A percentile compares a stretch with the other conserved stretches of the same genome.
phyloP scores from a whole-genome alignment of 495 filamentous ascomycete genomes.

The Cenococcum geophilum region DNA sequence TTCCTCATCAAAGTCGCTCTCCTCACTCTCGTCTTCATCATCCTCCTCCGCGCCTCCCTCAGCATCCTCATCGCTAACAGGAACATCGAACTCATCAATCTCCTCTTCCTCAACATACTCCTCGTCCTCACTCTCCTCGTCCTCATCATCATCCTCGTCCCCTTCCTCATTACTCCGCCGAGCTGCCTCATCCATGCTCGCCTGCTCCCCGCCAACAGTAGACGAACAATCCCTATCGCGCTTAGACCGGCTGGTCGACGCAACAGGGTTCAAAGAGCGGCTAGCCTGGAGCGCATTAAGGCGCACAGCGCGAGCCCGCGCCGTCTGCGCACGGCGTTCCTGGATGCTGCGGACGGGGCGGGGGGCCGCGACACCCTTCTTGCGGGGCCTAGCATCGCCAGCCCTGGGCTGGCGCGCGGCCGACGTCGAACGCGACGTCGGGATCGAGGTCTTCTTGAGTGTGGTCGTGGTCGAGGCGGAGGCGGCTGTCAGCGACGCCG shows the following conservation, averaged over 20 bases:
- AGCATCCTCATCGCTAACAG: not conserved
- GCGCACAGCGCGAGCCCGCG: not conserved
- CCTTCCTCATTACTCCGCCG: not conserved
- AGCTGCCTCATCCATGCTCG: not conserved
- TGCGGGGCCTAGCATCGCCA: not conserved
- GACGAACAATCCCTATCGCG: too few species aligned
- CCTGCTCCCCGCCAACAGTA: too few species aligned
- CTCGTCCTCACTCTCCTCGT: not conserved
- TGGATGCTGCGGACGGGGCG: not conserved
- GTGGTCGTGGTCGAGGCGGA: not conserved
- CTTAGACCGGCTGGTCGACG: too few species aligned
- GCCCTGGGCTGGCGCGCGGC: not conserved
- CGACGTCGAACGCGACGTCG: not conserved
- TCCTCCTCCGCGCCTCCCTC: not conserved
- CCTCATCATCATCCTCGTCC: not conserved
- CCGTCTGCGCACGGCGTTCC: not conserved
- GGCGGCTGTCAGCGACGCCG: not conserved
- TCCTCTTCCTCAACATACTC: too few species aligned
- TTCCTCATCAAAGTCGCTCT: not conserved
- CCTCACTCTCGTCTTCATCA: not conserved
- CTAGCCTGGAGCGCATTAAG: too few species aligned
- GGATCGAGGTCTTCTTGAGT: not conserved
- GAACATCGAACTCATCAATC: too few species aligned
- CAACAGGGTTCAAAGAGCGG: too few species aligned
- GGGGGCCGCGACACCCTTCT: not conserved